Evolutionary conservation across 2,329 filamentous ascomycete species (phyloP).

Genomic region (Chrysoporthe puriensis): DNA sequence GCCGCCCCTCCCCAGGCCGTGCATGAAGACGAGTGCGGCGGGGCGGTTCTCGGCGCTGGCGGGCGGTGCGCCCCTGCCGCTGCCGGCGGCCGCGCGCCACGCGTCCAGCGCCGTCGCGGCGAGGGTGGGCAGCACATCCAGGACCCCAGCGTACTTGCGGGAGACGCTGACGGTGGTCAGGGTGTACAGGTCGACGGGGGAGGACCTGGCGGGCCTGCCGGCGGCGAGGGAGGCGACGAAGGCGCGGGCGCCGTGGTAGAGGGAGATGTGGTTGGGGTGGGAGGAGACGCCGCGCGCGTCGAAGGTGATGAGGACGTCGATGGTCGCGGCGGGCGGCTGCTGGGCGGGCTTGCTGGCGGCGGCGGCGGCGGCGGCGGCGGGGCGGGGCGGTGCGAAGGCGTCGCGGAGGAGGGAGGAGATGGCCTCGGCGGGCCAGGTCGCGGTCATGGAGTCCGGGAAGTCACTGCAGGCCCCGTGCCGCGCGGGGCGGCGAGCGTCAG

Average conservation of each 20-base stretch:
- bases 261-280: slow-evolving; percentile 91
- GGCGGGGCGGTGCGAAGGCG: slow-evolving; percentile 68
- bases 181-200: slow-evolving; percentile 84
- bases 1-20: slow-evolving; percentile 63
- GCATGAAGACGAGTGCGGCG: slow-evolving; percentile 70
- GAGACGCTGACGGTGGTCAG: slow-evolving; percentile 71
- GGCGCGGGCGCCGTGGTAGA: slow-evolving; percentile 77
- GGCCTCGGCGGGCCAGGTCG: slow-evolving; percentile 71
- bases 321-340: slow-evolving; percentile 54
- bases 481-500: background rate
- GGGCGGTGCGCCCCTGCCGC: slow-evolving; percentile 32
- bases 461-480: slow-evolving; percentile 43
- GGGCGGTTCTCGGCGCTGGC: slow-evolving; percentile 50
- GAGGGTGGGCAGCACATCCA: slow-evolving; percentile 78
- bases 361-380: slow-evolving; percentile 40
- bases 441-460: slow-evolving; percentile 89
- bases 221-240: slow-evolving; percentile 72
- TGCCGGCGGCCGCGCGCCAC: slow-evolving; percentile 33
- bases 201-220: slow-evolving; percentile 65
- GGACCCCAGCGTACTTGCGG: slow-evolving; percentile 79
- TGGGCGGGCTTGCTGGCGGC: slow-evolving; percentile 45
- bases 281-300: slow-evolving; percentile 80
- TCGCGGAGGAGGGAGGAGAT: slow-evolving; percentile 72
- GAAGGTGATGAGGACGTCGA: slow-evolving; percentile 89
- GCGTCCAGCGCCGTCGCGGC: slow-evolving; percentile 50